Evolutionary conservation across 148 eudicot species (phyloP).

Genomic region (Gaultheria prostrata): DNA sequence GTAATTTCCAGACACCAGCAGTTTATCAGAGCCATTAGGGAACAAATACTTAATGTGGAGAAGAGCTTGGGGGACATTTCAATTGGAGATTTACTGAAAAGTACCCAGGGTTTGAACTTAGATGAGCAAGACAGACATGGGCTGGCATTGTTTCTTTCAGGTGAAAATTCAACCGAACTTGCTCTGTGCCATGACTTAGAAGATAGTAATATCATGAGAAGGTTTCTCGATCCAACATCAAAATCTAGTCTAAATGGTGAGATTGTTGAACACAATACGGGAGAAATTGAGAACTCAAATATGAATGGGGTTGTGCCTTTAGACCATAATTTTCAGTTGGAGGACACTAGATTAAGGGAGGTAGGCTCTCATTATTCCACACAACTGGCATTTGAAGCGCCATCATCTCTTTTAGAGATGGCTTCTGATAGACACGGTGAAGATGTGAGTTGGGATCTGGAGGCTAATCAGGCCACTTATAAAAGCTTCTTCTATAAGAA

Average conservation of each 20-base stretch:
- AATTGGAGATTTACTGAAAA: constrained; percentile 19
- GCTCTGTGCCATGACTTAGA: constrained; percentile 13
- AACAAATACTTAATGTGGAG: constrained; percentile 28
- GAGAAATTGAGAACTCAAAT: constrained; percentile 15
- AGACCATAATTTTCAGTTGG: not conserved
- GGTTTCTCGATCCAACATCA: constrained; percentile 29
- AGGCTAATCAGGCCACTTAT: constrained; percentile 22
- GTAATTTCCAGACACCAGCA: constrained; percentile 31
- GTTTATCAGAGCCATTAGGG: constrained; percentile 34
- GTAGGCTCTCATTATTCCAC: constrained; percentile 17
- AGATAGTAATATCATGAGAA: constrained; percentile 27
- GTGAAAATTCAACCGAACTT: constrained; percentile 21
- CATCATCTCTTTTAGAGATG: constrained; percentile 20
- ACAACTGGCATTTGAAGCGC: constrained; percentile 16
- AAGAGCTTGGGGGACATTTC: constrained; percentile 23
- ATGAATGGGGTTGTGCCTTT: constrained; percentile 14
- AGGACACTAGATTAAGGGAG: constrained; percentile 4
- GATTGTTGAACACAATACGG: constrained; percentile 24
- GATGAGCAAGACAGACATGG: constrained; percentile 36
- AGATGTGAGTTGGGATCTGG: constrained; percentile 28
- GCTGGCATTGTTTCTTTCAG: constrained; percentile 36
- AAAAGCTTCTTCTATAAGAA: constrained; percentile 15
- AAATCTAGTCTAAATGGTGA: constrained; percentile 25
- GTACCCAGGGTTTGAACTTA: constrained; percentile 14
- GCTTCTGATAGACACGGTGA: constrained; percentile 16